These are phyloP conservation scores for Zalaria sp. DNA, from an alignment of 2,329 filamentous ascomycete genomes.

Conservation along the genomic window DNA sequence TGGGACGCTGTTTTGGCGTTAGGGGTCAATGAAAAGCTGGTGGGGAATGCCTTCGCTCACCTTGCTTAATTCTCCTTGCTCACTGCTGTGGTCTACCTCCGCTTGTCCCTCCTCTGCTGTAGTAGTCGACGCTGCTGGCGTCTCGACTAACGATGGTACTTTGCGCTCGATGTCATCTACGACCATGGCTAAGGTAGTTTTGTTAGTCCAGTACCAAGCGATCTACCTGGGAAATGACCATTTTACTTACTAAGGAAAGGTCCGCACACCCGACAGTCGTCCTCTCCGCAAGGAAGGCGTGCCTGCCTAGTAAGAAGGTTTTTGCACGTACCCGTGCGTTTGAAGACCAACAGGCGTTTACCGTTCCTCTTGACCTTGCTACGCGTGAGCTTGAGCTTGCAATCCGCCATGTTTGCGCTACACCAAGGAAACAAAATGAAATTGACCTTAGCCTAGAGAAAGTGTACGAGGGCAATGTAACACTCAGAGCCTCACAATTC, in stretches of 20 bases:
- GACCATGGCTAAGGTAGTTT: neutral
- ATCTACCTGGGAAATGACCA: too few species aligned
- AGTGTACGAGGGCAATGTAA: neutral
- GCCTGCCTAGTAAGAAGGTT: neutral
- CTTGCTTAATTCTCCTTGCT: neutral
- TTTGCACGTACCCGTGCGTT: neutral
- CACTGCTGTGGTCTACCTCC: neutral
- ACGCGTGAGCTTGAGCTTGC: neutral
- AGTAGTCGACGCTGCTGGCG: neutral
- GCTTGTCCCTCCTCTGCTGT: neutral
- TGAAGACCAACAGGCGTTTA: neutral
- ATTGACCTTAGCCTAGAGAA: too few species aligned
- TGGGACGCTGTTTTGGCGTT: neutral
- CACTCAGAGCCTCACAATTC: neutral
- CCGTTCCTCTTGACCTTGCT: neutral
- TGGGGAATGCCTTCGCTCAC: neutral
- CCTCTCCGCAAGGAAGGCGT: neutral
- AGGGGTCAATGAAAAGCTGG: neutral
- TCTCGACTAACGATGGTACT: neutral
- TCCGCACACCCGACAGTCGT: neutral
- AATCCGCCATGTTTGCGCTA: neutral
- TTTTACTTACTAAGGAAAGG: neutral
- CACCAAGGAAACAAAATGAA: too few species aligned
- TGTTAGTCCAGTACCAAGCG: neutral
- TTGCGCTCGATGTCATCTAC: neutral